Evolutionary conservation across 345 rosid species (phyloP).

Genomic region (Pugionium cornutum): DNA sequence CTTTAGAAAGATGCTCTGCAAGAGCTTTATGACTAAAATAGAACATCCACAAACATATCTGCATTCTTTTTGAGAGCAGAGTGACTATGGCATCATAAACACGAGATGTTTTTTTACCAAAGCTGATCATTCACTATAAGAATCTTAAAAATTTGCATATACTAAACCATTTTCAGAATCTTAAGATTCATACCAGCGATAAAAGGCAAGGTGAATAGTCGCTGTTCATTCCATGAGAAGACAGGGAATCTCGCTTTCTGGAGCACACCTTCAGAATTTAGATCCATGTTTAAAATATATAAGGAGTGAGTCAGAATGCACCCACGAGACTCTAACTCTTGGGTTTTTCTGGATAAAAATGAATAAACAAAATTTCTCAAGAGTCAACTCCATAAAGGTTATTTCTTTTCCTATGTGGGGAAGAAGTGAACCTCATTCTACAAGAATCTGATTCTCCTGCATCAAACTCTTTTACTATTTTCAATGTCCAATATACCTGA

Average conservation of each 20-base stretch:
- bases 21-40: slow-evolving; percentile 36
- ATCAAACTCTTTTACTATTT: slow-evolving; percentile 52
- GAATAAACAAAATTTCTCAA: slow-evolving; percentile 44
- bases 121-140: slow-evolving; percentile 27
- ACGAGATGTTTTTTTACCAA: not conserved
- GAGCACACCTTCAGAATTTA: slow-evolving; percentile 22
- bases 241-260: slow-evolving; percentile 40
- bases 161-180: slow-evolving; percentile 20
- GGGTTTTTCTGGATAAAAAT: slow-evolving; percentile 46
- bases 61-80: slow-evolving; percentile 28
- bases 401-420: slow-evolving; percentile 46
- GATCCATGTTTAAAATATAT: slow-evolving; percentile 34
- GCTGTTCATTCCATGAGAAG: slow-evolving; percentile 32
- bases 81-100: slow-evolving; percentile 31
- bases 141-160: slow-evolving; percentile 18
- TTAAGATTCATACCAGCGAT: slow-evolving; percentile 29
- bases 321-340: slow-evolving; percentile 33
- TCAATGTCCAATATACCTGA: slow-evolving; percentile 40
- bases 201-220: slow-evolving; percentile 22
- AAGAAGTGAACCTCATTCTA: slow-evolving; percentile 61
- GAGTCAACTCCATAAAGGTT: slow-evolving; percentile 53
- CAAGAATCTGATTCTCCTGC: slow-evolving; percentile 58
- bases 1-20: slow-evolving; percentile 39
- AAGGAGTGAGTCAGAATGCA: slow-evolving; percentile 45
- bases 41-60: slow-evolving; percentile 32